Evolutionary conservation across 345 rosid species (phyloP).

Genomic region (Gossypium longicalyx): DNA sequence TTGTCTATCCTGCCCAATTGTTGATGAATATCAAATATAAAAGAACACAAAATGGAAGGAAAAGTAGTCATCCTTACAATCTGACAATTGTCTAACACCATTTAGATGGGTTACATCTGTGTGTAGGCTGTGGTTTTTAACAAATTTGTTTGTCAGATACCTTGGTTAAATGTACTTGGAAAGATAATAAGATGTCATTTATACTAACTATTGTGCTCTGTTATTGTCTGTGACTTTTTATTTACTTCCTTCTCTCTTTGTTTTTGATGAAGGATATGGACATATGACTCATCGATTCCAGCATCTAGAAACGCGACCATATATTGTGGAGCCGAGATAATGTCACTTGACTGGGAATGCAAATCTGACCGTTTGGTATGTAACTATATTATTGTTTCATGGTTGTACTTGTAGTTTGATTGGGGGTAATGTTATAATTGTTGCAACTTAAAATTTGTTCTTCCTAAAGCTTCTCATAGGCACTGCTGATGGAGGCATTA

Average conservation of each 20-base stretch:
- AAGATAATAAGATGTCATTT: slow-evolving; percentile 5
- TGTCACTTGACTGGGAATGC: slow-evolving; percentile 78
- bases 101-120: background rate
- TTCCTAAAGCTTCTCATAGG: slow-evolving; percentile 67
- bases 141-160: background rate
- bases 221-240: slow-evolving; percentile 11
- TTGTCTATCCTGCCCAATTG: background rate
- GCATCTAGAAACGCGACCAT: slow-evolving; percentile 78
- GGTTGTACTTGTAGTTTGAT: slow-evolving; percentile 2
- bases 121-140: background rate
- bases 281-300: slow-evolving; percentile 59
- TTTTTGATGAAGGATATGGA: slow-evolving; percentile 53
- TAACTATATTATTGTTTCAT: background rate
- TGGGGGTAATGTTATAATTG: background rate
- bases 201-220: slow-evolving; percentile 4
- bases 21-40: background rate
- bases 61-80: background rate
- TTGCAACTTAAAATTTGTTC: slow-evolving; percentile 9
- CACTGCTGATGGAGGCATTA: slow-evolving; percentile 71
- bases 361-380: slow-evolving; percentile 74
- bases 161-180: slow-evolving; percentile 5
- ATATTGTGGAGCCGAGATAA: slow-evolving; percentile 67
- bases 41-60: background rate
- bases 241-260: background rate
- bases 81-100: background rate